Conservation (phyloP, 1,284 basidiomycete genomes). For the Lentinula novae-zelandiae region DNA sequence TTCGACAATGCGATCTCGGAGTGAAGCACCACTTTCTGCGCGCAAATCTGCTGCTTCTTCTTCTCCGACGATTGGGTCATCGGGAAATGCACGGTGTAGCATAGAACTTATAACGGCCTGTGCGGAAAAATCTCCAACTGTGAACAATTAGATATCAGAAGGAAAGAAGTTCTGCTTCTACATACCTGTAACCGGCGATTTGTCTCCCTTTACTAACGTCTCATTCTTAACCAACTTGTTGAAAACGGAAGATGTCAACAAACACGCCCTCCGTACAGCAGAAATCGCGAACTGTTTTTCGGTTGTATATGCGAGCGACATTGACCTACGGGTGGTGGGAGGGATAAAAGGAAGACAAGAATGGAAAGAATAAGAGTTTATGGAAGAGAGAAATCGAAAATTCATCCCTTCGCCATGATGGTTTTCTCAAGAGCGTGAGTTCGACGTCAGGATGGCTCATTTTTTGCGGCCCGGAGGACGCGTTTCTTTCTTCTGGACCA, state of each 20-base stretch:
- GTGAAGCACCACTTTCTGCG: conserved; percentile 39
- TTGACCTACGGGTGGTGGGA: background rate
- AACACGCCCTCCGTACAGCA: conserved; percentile 89
- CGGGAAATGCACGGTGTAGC: conserved; percentile 71
- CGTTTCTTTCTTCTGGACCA: no score
- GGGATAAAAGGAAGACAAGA: background rate
- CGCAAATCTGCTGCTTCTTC: conserved; percentile 88
- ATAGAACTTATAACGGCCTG: conserved; percentile 89
- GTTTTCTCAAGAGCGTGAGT: background rate
- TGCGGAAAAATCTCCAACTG: conserved; percentile 88
- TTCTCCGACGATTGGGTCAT: conserved; percentile 91
- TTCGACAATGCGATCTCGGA: conserved; percentile 72
- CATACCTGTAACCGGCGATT: conserved; percentile 91
- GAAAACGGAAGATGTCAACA: conserved; percentile 85
- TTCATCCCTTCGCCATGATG: background rate
- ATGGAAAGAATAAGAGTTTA: background rate
- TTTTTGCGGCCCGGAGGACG: background rate
- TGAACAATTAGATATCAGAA: background rate
- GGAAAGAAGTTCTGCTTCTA: background rate
- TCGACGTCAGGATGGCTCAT: background rate
- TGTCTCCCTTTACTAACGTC: conserved; percentile 89
- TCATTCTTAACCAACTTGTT: conserved; percentile 85
- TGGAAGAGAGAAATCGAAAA: background rate
- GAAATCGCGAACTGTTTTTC: conserved; percentile 78
- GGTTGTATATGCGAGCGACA: conserved; percentile 22